A percentile compares a stretch with the other conserved stretches of the same genome.
These are phyloP conservation scores for Aspergillus sclerotiicarbonarius DNA, from an alignment of 495 filamentous ascomycete species.

Conservation along the genomic window DNA sequence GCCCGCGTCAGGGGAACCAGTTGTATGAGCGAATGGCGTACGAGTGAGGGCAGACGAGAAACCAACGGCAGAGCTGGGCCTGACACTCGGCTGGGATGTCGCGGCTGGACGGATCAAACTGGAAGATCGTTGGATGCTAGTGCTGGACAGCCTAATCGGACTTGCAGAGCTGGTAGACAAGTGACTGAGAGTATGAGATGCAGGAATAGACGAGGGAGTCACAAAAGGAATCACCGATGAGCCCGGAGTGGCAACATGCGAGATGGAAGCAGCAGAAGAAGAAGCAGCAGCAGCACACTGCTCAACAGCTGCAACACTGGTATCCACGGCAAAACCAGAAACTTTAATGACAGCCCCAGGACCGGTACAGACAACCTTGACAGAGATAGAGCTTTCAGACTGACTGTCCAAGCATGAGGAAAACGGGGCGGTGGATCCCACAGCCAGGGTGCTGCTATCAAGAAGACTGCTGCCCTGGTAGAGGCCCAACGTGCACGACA, in stretches of 20 bases:
- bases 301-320: not conserved
- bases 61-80: not conserved
- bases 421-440: not conserved
- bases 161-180: not conserved
- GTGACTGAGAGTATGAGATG: not conserved
- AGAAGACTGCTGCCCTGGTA: not conserved
- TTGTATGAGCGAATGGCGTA: not conserved
- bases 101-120: not conserved
- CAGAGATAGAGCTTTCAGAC: not conserved
- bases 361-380: not conserved
- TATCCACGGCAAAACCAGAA: not conserved
- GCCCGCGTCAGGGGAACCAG: not conserved
- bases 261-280: not conserved
- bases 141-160: not conserved
- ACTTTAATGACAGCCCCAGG: not conserved
- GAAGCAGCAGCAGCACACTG: not conserved
- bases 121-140: not conserved
- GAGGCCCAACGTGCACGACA: slow-evolving; percentile 1
- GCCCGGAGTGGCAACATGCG: not conserved
- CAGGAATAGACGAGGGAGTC: not conserved
- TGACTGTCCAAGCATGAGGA: not conserved
- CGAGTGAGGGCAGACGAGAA: not conserved
- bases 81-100: not conserved
- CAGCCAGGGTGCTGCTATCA: not conserved
- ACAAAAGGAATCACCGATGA: not conserved